Evolutionary conservation across 495 filamentous ascomycete genomes (phyloP).

Genomic region (Penicillium antarcticum): DNA sequence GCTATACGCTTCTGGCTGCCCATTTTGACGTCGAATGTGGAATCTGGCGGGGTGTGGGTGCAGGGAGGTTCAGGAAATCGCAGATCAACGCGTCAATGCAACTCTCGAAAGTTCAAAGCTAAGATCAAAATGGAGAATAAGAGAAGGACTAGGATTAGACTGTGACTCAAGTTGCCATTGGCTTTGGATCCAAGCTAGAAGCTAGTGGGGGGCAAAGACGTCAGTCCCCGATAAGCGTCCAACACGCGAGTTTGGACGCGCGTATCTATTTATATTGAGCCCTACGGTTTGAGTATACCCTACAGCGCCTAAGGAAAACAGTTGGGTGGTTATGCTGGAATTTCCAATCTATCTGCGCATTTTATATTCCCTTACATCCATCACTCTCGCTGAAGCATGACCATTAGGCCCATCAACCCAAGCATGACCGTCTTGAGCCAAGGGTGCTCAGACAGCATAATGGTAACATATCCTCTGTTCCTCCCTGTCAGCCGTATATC

Average conservation of each 20-base stretch:
- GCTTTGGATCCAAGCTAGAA: slow-evolving; percentile 15
- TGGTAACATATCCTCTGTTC: slow-evolving; percentile 80
- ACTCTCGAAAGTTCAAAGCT: not conserved
- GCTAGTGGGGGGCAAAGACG: slow-evolving; percentile 27
- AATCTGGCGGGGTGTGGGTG: slow-evolving; percentile 12
- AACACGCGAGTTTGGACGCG: not conserved
- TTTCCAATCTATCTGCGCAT: not conserved
- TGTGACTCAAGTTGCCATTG: slow-evolving; percentile 17
- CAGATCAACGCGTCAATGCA: not conserved
- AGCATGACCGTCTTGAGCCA: slow-evolving; percentile 95
- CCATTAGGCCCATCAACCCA: slow-evolving; percentile 91
- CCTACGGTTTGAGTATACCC: not conserved
- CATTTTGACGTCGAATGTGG: slow-evolving; percentile 28
- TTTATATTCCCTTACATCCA: slow-evolving; percentile 6
- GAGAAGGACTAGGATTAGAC: too few relatives aligned
- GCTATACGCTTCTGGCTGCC: slow-evolving; percentile 58
- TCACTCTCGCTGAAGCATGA: slow-evolving; percentile 87
- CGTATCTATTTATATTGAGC: not conserved
- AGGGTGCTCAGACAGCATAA: slow-evolving; percentile 92
- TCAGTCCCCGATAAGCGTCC: slow-evolving; percentile 10
- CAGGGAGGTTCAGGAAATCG: slow-evolving; percentile 11
- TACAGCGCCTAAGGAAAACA: too few relatives aligned
- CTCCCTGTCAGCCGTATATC: too few relatives aligned
- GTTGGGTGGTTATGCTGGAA: not conserved
- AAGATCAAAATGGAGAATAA: slow-evolving; percentile 13